Evolutionary conservation across 148 eudicot species (phyloP), one percentile per base, ranked within the genome.

Genomic region (Nyssa sinensis): DNA sequence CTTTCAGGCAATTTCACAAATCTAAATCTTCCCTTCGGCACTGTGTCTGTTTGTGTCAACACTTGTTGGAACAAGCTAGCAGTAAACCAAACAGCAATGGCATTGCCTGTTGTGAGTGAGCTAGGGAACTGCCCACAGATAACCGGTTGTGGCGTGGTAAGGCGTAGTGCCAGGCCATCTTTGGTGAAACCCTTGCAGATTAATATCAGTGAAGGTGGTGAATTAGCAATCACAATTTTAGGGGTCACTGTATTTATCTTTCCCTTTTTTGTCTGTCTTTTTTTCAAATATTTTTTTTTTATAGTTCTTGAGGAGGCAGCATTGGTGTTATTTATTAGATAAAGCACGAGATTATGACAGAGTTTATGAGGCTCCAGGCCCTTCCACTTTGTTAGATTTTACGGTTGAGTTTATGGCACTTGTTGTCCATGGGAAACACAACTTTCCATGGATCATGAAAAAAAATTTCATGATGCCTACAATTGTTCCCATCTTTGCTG

Each of bases 121-220:
- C 83, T 92, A 11, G 97, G 94, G 16, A 92, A 92, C 84, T 88
- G 88, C 80, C 90, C 87, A 0, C 94, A 92, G 70, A 90, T 93
- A 59, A 77, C 91, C 66, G 78, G 81, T 61, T 90, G 92, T 60
- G 95, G 95, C 24, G 88, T 82, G 35, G 71, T 88, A 28, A 68
- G 86, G 49, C 91, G 91, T n/a, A 84, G 90, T 23, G 90, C 91
- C 0, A 75, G 97, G 83, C 92, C 91, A 4, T 62, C 77, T 6
- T 21, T 82, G 25, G 93, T 55, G 21, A 55, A 19, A 55, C 59
- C 57, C 0, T 13, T 14, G n/a, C 57, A 49, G 57, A 49, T 49
- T 14, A 49, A 9, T 49, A 49, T 14, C 57, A 49, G 14, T 49
- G 5, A 49, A 49, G 57, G 16, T 1, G 0, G 57, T 49, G 57